phyloP scores from a whole-genome alignment of 1,139 yeast genomes.

The Zygoascus sp. region DNA sequence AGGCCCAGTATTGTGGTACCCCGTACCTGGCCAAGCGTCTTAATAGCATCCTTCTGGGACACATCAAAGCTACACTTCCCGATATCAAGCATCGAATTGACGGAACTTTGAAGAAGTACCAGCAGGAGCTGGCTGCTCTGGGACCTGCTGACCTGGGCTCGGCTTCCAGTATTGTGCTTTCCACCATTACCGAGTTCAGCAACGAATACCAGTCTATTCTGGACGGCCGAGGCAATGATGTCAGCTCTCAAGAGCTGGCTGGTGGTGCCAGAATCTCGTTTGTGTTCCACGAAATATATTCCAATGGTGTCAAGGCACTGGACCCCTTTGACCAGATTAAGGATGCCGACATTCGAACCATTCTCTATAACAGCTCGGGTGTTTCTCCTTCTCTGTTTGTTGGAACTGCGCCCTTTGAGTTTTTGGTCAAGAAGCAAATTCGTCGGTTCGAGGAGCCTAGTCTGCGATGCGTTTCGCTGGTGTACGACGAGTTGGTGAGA shows the following conservation, averaged over 20 bases:
- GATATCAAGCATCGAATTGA: constrained; percentile 92
- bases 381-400: constrained; percentile 95
- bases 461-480: constrained; percentile 79
- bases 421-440: constrained; percentile 90
- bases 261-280: constrained; percentile 96
- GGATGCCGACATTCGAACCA: constrained; percentile 96
- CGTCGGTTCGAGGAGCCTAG: constrained; percentile 96
- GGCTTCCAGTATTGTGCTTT: constrained; percentile 82
- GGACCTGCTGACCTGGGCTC: constrained; percentile 77
- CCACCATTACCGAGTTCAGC: constrained; percentile 85
- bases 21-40: constrained; percentile 92
- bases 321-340: constrained; percentile 98
- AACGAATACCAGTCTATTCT: constrained; percentile 82
- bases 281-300: constrained; percentile 94
- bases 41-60: constrained; percentile 84
- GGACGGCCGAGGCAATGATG: constrained; percentile 88
- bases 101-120: constrained; percentile 82
- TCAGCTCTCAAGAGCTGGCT: constrained; percentile 78
- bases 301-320: constrained; percentile 85
- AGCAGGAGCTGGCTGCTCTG: constrained; percentile 66
- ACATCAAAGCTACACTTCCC: constrained; percentile 91
- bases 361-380: constrained; percentile 87
- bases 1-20: constrained; percentile 92
- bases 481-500: constrained; percentile 91
- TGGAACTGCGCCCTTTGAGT: constrained; percentile 96